Evolutionary conservation across 2,329 filamentous ascomycete genomes (phyloP), one percentile per base, ranked within the genome.

Genomic region (Calonectria pteridis): DNA sequence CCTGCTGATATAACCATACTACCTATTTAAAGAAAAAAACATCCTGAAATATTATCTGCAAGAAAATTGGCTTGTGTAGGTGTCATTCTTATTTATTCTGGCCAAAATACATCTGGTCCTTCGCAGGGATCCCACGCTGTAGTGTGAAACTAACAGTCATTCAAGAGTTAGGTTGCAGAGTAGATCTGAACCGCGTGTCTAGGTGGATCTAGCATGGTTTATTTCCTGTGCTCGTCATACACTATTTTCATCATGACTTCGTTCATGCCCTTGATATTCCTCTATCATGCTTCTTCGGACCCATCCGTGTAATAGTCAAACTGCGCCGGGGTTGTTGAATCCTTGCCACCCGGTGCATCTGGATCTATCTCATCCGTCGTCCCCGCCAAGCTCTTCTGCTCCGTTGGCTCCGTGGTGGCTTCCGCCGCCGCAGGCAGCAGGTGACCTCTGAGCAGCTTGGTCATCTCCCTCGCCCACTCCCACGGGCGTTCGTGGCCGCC

Each of bases 401-500:
- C 55, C 20, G 10, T 62, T 40, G 55, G 55, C 6, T 13, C 2
- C 6, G 33, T 20, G 35, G 33, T 20, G 35, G 16, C 10, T 37
- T 62, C 55, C 10, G 4, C 53, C n/a, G 26, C 33, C 35, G 33
- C 59, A 1, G 68, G 29, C 1, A 77, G 20, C 14, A 77, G 26
- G 66, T 83, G 79, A 2, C 80, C 69, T 51, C 87, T 81, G 76
- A 86, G 76, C 71, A 86, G 81, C 51, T 75, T 82, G 0, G 92
- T 91, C 88, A 97, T 93, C 71, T 89, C 88, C 59, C 88, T 89
- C 0, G 94, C 94, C 95, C 95, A 98, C 77, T 94, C 88, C 93
- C 93, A 96, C 0, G 94, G 94, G 69, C 88, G 85, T 16, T 87
- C 86, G 2, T 81, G 82, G 29, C 90, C 92, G 1, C 92, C 93